phyloP scores from a whole-genome alignment of 169 alveolate species.

The Plasmodium cynomolgi region DNA sequence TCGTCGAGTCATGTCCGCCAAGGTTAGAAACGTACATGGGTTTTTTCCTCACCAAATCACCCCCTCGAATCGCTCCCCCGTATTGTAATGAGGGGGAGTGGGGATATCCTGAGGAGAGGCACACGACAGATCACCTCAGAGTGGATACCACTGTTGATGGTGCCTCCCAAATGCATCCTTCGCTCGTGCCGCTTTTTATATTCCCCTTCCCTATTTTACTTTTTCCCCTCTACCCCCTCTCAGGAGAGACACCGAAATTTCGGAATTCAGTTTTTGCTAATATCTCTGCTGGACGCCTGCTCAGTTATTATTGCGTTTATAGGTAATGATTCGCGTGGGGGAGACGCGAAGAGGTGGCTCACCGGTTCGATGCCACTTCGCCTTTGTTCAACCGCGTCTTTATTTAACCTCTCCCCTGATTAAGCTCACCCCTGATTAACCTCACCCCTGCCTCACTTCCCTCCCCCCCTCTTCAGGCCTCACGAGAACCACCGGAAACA shows the following conservation, averaged over 20 bases:
- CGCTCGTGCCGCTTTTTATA: neutral
- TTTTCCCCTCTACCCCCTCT: no score
- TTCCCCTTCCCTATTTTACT: neutral
- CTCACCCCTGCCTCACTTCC: no score
- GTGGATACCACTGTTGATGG: neutral
- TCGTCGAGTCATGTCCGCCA: neutral
- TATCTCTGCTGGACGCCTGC: constrained; percentile 29
- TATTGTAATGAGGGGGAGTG: neutral
- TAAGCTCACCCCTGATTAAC: no score
- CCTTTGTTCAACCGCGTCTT: neutral
- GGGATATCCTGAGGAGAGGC: neutral
- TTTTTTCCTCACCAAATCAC: neutral
- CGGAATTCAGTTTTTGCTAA: neutral
- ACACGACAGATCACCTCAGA: neutral
- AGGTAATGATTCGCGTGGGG: constrained; percentile 15
- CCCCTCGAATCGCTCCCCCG: neutral
- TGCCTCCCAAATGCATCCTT: neutral
- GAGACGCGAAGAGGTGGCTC: neutral
- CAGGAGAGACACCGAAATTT: constrained; percentile 26
- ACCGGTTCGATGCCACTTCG: neutral
- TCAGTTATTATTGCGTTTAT: constrained; percentile 34
- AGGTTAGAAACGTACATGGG: neutral
- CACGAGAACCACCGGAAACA: constrained; percentile 66
- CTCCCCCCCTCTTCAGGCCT: constrained; percentile 11
- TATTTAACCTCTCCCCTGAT: no score